phyloP scores from a whole-genome alignment of 2,329 filamentous ascomycete species.

The Aspergillus costaricaensis region DNA sequence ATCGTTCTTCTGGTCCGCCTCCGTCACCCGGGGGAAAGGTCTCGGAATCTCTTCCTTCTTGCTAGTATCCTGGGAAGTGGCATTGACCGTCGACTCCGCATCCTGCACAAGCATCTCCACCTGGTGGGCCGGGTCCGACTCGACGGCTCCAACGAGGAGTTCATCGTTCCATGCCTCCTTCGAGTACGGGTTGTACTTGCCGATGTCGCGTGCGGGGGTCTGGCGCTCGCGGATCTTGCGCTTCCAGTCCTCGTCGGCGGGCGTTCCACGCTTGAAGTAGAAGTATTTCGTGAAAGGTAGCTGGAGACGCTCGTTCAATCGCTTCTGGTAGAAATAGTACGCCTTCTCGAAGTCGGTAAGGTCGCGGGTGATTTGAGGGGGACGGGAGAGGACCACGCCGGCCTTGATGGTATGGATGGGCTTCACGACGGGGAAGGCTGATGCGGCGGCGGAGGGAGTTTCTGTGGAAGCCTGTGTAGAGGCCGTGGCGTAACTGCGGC shows the following conservation, averaged over 20 bases:
- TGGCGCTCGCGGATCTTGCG: slow-evolving; percentile 76
- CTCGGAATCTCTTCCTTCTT: slow-evolving; percentile 68
- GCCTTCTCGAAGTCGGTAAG: slow-evolving; percentile 87
- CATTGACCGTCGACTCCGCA: slow-evolving; percentile 58
- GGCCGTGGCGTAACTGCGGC: slow-evolving; percentile 45
- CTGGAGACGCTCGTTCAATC: slow-evolving; percentile 87
- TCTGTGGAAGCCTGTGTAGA: slow-evolving; percentile 41
- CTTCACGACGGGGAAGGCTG: slow-evolving; percentile 34
- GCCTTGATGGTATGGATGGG: slow-evolving; percentile 54
- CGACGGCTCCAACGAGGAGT: slow-evolving; percentile 70
- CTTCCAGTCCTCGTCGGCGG: slow-evolving; percentile 84
- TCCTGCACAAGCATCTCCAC: slow-evolving; percentile 72
- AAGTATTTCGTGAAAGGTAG: slow-evolving; percentile 87
- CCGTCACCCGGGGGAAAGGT: slow-evolving; percentile 69
- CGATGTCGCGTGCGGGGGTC: slow-evolving; percentile 80
- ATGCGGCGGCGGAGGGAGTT: slow-evolving; percentile 31
- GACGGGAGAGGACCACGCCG: slow-evolving; percentile 81
- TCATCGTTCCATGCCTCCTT: slow-evolving; percentile 90
- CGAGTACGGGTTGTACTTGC: slow-evolving; percentile 74
- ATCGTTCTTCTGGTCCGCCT: slow-evolving; percentile 77
- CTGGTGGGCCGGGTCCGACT: slow-evolving; percentile 65
- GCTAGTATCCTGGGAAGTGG: slow-evolving; percentile 42
- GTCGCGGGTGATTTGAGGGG: slow-evolving; percentile 81
- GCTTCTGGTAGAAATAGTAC: slow-evolving; percentile 96
- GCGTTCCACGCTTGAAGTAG: slow-evolving; percentile 91